phyloP scores from a whole-genome alignment of 495 filamentous ascomycete genomes.

The Glonium stellatum region DNA sequence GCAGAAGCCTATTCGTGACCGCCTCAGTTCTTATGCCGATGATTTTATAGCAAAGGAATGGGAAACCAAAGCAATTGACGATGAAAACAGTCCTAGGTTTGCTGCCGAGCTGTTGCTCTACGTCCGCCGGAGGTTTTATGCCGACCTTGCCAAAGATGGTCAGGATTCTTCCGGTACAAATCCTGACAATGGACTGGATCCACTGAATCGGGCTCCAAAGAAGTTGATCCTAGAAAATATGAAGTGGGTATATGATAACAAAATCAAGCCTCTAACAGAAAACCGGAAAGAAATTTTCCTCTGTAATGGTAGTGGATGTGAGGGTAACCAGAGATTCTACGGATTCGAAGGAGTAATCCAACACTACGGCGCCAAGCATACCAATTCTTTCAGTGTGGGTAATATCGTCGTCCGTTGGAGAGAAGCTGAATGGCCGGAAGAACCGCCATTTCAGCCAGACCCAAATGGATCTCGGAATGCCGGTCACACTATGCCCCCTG shows the following conservation, averaged over 20 bases:
- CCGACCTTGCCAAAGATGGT: conserved; percentile 47
- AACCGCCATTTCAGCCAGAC: conserved; percentile 60
- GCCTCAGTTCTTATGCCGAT: conserved; percentile 55
- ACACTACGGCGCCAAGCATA: conserved; percentile 76
- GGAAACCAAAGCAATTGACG: conserved; percentile 48
- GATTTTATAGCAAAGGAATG: conserved; percentile 55
- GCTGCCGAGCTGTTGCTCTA: conserved; percentile 58
- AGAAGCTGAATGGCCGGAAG: conserved; percentile 66
- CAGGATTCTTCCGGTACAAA: conserved; percentile 36
- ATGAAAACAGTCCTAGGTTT: conserved; percentile 55
- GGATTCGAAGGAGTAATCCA: conserved; percentile 72
- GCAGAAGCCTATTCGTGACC: conserved; percentile 55
- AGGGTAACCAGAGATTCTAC: conserved; percentile 54
- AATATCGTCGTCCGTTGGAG: conserved; percentile 66
- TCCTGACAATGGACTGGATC: conserved; percentile 36
- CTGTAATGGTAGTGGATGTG: conserved; percentile 55
- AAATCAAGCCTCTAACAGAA: conserved; percentile 61
- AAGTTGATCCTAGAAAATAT: conserved; percentile 70
- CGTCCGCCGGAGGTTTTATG: conserved; percentile 56
- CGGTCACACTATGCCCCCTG: conserved; percentile 29
- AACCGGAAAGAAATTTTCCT: conserved; percentile 62
- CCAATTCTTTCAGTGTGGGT: conserved; percentile 56
- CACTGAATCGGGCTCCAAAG: conserved; percentile 47
- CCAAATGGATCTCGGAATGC: conserved; percentile 39
- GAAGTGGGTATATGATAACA: conserved; percentile 75